A percentile compares a stretch with the other conserved stretches of the same genome.
These are phyloP conservation scores for Phaeophleospora eucalypticola DNA, from an alignment of 2,329 filamentous ascomycete species.

Conservation along the genomic window DNA sequence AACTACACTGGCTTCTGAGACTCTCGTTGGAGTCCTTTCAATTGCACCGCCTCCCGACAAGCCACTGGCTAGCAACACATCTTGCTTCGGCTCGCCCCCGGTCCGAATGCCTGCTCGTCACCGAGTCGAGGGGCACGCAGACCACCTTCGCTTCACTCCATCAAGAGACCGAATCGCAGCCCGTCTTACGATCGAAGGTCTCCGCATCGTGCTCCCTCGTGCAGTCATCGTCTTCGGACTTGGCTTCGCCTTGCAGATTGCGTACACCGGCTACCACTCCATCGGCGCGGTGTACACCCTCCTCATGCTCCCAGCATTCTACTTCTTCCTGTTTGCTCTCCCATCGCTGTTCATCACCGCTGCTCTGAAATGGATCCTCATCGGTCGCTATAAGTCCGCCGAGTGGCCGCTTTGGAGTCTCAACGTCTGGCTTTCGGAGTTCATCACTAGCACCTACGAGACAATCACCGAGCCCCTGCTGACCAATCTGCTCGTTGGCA, in stretches of 20 bases:
- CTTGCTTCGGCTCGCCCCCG: slow-evolving; percentile 24
- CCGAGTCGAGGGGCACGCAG: slow-evolving; percentile 20
- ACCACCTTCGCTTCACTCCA: slow-evolving; percentile 23
- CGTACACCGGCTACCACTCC: slow-evolving; percentile 17
- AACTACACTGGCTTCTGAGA: slow-evolving; percentile 21
- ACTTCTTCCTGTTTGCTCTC: slow-evolving; percentile 23
- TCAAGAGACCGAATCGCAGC: slow-evolving; percentile 19
- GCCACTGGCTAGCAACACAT: slow-evolving; percentile 16
- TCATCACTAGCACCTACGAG: slow-evolving; percentile 23
- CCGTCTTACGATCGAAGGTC: slow-evolving; percentile 22
- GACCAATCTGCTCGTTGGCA: slow-evolving; percentile 19
- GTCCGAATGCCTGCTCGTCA: slow-evolving; percentile 26
- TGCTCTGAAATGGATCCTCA: slow-evolving; percentile 23
- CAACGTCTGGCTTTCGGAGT: slow-evolving; percentile 25
- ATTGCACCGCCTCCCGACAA: slow-evolving; percentile 19
- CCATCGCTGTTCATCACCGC: slow-evolving; percentile 18
- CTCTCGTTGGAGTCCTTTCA: slow-evolving; percentile 23
- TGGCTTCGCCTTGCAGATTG: slow-evolving; percentile 21
- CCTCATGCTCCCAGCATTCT: slow-evolving; percentile 25
- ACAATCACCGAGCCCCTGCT: slow-evolving; percentile 17
- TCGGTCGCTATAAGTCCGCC: slow-evolving; percentile 20
- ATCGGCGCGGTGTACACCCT: slow-evolving; percentile 25
- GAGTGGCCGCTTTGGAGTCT: slow-evolving; percentile 27
- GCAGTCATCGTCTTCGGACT: slow-evolving; percentile 26
- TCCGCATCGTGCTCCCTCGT: slow-evolving; percentile 25